These are phyloP conservation scores for Arthrocladium fulminans DNA, from an alignment of 2,329 filamentous ascomycete species.

Conservation along the genomic window DNA sequence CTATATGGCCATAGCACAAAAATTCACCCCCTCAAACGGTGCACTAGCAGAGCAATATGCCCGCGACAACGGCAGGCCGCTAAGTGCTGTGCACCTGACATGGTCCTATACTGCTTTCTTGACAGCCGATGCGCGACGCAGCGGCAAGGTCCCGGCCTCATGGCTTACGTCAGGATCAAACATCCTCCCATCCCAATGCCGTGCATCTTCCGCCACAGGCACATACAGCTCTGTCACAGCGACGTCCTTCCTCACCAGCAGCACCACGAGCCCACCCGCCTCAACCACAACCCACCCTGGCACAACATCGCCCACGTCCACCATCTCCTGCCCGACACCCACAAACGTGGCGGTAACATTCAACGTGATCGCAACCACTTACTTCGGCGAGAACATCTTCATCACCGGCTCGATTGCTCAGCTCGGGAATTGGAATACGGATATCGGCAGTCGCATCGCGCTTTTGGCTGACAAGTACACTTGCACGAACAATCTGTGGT, in stretches of 20 bases:
- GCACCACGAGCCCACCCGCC: conserved; percentile 7
- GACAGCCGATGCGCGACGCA: conserved; percentile 23
- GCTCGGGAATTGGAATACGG: conserved; percentile 40
- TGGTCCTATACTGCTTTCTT: conserved; percentile 39
- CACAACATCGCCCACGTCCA: conserved; percentile 9
- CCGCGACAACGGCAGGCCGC: conserved; percentile 26
- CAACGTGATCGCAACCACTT: conserved; percentile 15
- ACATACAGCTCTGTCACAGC: conserved; percentile 13
- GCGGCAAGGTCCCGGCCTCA: conserved; percentile 16
- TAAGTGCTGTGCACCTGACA: conserved; percentile 35
- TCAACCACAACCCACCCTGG: conserved; percentile 11
- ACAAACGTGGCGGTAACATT: conserved; percentile 16
- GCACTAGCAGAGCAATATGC: conserved; percentile 36
- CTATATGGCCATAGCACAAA: conserved; percentile 36
- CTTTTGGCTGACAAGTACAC: conserved; percentile 55
- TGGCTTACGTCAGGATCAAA: conserved; percentile 18
- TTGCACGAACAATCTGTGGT: conserved; percentile 53
- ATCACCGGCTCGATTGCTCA: conserved; percentile 50
- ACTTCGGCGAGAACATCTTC: conserved; percentile 51
- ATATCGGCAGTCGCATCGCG: conserved; percentile 44
- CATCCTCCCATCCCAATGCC: conserved; percentile 15
- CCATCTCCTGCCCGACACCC: conserved; percentile 1
- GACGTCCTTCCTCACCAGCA: conserved; percentile 1
- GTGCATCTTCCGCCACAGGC: conserved; percentile 16
- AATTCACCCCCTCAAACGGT: conserved; percentile 51